Evolutionary conservation across 75 land plant species (phyloP).

Genomic region (Chamaecyparis obtusa): DNA sequence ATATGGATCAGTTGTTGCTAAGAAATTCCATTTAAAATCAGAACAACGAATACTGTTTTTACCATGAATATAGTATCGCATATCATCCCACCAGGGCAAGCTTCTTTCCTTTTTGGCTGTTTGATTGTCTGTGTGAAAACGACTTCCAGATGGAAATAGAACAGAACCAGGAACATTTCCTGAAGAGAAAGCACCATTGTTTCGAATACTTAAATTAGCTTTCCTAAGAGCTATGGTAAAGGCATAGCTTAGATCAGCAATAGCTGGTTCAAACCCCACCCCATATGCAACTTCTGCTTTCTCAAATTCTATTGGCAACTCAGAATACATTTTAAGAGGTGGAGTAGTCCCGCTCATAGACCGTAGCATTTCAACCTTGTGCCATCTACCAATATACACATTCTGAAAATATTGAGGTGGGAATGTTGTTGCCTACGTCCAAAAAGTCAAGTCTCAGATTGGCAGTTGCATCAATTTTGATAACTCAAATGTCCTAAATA

Average conservation of each 20-base stretch:
- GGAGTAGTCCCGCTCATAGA: constrained; percentile 98
- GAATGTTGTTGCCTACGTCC: constrained; percentile 85
- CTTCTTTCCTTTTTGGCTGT: constrained; percentile 80
- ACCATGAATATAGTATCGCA: constrained; percentile 95
- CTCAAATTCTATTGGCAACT: constrained; percentile 71
- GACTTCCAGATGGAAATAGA: background rate
- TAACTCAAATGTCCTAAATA: background rate
- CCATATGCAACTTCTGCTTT: constrained; percentile 86
- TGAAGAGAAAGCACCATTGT: constrained; percentile 16
- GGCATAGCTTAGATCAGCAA: constrained; percentile 96
- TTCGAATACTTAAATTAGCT: constrained; percentile 73
- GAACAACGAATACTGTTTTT: constrained; percentile 47
- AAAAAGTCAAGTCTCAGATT: background rate
- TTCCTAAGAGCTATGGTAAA: constrained; percentile 92
- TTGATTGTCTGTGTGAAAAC: constrained; percentile 11
- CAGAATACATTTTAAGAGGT: constrained; percentile 73
- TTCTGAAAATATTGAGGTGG: constrained; percentile 87
- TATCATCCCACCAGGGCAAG: constrained; percentile 99
- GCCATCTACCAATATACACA: constrained; percentile 84
- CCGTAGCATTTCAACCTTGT: constrained; percentile 74
- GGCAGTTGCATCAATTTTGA: background rate
- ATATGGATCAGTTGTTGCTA: constrained; percentile 94
- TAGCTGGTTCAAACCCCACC: constrained; percentile 89
- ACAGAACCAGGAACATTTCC: constrained; percentile 12
- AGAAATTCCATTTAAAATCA: constrained; percentile 63